Conservation (phyloP, 2,329 filamentous ascomycete genomes). For the Amylocarpus encephaloides region DNA sequence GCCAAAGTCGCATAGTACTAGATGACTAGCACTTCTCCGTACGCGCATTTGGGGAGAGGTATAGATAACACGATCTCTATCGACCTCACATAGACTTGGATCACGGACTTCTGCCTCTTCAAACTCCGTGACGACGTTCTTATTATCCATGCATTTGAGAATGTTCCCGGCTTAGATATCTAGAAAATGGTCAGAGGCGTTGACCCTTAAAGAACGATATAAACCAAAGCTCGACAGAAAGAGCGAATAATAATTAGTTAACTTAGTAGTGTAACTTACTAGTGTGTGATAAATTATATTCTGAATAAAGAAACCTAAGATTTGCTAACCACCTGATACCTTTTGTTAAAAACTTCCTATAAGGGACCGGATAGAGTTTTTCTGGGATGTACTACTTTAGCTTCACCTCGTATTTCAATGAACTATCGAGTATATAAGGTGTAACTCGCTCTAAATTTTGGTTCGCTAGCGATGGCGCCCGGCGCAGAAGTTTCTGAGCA, state of each 20-base stretch:
- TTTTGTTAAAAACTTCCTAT: neutral
- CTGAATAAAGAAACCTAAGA: no score
- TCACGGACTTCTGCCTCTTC: conserved; percentile 17
- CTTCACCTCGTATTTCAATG: no score
- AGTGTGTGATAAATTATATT: no score
- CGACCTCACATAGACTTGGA: conserved; percentile 28
- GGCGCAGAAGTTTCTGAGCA: no score
- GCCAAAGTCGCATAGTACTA: conserved; percentile 45
- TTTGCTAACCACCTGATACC: neutral
- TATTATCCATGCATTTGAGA: conserved; percentile 28
- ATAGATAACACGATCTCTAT: conserved; percentile 37
- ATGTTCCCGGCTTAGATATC: conserved; percentile 32
- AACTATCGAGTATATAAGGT: no score
- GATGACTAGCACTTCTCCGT: conserved; percentile 23
- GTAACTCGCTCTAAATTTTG: no score
- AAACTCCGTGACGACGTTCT: conserved; percentile 26
- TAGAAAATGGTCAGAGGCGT: no score
- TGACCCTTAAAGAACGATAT: no score
- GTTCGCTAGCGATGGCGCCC: no score
- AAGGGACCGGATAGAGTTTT: conserved; percentile 1
- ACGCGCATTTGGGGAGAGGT: conserved; percentile 34
- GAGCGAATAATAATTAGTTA: no score
- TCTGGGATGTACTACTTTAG: neutral
- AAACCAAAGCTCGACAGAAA: no score
- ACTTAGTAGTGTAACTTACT: no score